Conservation (phyloP, 1,139 yeast genomes). For the Eremothecium coryli region DNA sequence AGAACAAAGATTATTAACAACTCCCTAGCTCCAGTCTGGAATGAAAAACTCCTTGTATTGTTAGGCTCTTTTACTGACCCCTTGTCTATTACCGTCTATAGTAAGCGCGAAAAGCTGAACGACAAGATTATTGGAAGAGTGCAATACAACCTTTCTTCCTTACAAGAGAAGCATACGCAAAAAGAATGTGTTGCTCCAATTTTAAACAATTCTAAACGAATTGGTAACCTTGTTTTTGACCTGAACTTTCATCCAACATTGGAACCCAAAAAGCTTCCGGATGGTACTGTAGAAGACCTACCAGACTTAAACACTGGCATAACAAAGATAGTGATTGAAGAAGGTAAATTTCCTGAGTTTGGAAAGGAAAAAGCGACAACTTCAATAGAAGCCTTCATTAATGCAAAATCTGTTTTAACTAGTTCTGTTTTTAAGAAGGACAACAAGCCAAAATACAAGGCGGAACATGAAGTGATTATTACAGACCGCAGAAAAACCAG, state of each 20-base stretch:
- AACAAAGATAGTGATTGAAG: conserved; percentile 39
- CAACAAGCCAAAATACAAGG: conserved; percentile 61
- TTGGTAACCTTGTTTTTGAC: conserved; percentile 66
- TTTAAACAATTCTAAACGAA: conserved; percentile 69
- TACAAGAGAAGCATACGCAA: conserved; percentile 48
- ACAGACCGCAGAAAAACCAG: conserved; percentile 63
- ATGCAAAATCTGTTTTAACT: conserved; percentile 48
- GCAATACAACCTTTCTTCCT: conserved; percentile 62
- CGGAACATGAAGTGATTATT: conserved; percentile 60
- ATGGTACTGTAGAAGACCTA: conserved; percentile 78
- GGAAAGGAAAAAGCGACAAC: conserved; percentile 39
- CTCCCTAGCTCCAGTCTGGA: conserved; percentile 70
- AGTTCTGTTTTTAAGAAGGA: conserved; percentile 53
- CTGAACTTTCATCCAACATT: conserved; percentile 71
- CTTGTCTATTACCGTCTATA: conserved; percentile 57
- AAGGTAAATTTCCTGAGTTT: conserved; percentile 23
- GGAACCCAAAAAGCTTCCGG: conserved; percentile 65
- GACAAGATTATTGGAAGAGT: conserved; percentile 75
- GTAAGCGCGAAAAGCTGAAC: conserved; percentile 68
- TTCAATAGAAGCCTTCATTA: conserved; percentile 62
- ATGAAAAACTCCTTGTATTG: conserved; percentile 64
- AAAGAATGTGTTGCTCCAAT: conserved; percentile 47
- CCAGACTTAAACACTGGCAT: conserved; percentile 94
- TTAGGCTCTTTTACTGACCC: conserved; percentile 76
- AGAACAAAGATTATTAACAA: conserved; percentile 58